Percentiles rank a stretch among this genome's conserved stretches.
These are phyloP conservation scores for Naganishia randhawae DNA, from an alignment of 768 basidiomycete species.

Conservation along the genomic window DNA sequence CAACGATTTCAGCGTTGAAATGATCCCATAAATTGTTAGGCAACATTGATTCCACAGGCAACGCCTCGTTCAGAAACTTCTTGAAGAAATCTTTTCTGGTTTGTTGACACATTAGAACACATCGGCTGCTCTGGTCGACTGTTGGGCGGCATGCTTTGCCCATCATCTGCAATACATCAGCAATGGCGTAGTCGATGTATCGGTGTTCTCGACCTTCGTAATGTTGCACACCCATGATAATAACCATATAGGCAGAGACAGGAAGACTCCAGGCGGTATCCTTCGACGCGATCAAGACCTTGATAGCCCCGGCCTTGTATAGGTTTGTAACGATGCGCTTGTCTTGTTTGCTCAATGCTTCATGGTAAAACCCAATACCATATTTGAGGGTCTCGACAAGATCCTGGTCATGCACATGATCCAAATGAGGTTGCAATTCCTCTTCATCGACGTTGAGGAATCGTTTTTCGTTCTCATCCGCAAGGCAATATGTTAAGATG, in stretches of 20 bases:
- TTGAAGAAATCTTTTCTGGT: conserved; percentile 98
- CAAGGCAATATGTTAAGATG: conserved; percentile 77
- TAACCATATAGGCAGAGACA: conserved; percentile 90
- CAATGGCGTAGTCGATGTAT: conserved; percentile 95
- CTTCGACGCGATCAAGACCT: conserved; percentile 89
- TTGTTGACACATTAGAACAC: conserved; percentile 95
- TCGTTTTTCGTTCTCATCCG: conserved; percentile 75
- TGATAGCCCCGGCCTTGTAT: conserved; percentile 90
- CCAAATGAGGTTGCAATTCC: conserved; percentile 82
- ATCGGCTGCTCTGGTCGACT: conserved; percentile 84
- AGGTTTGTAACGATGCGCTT: conserved; percentile 87
- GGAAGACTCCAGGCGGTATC: conserved; percentile 96
- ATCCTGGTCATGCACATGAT: conserved; percentile 70
- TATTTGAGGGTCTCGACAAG: conserved; percentile 77
- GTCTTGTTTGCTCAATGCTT: conserved; percentile 85
- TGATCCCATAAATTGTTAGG: conserved; percentile 93
- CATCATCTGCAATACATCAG: conserved; percentile 99
- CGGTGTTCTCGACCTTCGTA: conserved; percentile 98
- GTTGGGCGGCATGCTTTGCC: conserved; percentile 89
- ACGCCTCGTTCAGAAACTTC: conserved; percentile 93
- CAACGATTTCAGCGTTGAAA: conserved; percentile 96
- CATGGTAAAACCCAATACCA: conserved; percentile 93
- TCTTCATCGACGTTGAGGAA: conserved; percentile 83
- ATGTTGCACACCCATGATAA: conserved; percentile 98
- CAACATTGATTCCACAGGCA: conserved; percentile 93